These are phyloP conservation scores for Sutorius eximius DNA, from an alignment of 1,284 basidiomycete species.

Conservation along the genomic window DNA sequence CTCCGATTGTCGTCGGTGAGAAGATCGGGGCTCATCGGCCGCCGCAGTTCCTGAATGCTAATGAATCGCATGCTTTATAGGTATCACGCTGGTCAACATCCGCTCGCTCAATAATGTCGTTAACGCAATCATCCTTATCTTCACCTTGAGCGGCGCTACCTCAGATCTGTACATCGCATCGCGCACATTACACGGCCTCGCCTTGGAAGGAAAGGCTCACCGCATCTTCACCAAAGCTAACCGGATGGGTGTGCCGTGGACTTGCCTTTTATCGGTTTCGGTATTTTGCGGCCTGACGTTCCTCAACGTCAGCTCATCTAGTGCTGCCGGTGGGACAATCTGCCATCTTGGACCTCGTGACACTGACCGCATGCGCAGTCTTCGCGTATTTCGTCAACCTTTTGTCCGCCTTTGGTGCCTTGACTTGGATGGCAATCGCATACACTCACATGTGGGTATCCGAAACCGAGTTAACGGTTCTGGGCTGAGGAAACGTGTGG, in stretches of 20 bases:
- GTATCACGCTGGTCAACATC: constrained; percentile 60
- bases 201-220: constrained; percentile 65
- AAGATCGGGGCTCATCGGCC: neutral
- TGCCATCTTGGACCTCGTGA: neutral
- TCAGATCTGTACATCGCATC: constrained; percentile 74
- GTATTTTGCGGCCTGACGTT: constrained; percentile 59
- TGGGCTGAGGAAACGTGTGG: neutral
- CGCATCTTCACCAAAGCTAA: constrained; percentile 56
- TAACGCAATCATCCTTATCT: constrained; percentile 69
- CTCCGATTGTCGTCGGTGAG: constrained; percentile 74
- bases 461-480: neutral
- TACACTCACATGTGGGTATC: constrained; percentile 63
- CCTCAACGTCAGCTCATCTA: constrained; percentile 56
- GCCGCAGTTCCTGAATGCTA: constrained; percentile 9
- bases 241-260: constrained; percentile 61
- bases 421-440: constrained; percentile 72
- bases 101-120: constrained; percentile 61
- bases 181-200: constrained; percentile 69
- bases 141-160: constrained; percentile 74
- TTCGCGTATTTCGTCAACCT: constrained; percentile 75
- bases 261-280: constrained; percentile 52
- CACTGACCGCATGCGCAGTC: constrained; percentile 37
- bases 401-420: constrained; percentile 64
- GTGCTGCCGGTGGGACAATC: constrained; percentile 45
- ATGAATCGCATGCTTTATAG: constrained; percentile 1